Evolutionary conservation across 2,329 filamentous ascomycete genomes (phyloP), one percentile per base, ranked within the genome.

Genomic region (Onygenales sp.): DNA sequence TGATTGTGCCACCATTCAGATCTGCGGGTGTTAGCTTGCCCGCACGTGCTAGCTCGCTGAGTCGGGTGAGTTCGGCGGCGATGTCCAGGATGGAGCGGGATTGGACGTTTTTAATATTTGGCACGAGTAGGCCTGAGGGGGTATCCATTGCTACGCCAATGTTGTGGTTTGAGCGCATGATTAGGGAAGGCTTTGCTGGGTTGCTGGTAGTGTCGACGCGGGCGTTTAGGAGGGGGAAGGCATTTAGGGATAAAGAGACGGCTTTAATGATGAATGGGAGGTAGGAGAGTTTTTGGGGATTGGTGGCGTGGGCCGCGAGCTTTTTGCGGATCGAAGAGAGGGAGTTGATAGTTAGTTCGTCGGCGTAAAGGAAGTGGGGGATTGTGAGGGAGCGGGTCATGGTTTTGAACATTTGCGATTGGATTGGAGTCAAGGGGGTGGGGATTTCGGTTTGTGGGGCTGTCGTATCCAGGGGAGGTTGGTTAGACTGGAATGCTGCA

Each of bases 81-180:
- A 98, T 87, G 47, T 85, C 81, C 39, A 86, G 71, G 61, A 98
- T 85, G 64, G 84, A 93, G 60, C 85, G 83, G 17, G 77, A 76
- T 56, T 85, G 85, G 43, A 95, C 89, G 66, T 94, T 84, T 66
- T 85, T 89, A 68, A 98, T 82, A 45, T 97, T 93, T 1, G 93
- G 93, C 3, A 98, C 93, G 7, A 98, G 73, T 0, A 98, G 82
- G 2, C 93, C 93, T 6, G 78, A 77, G 0, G 92, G 89, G 0
- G 92, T 95, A 70, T 98, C 93, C 80, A 98, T 93, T 54, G 93
- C 93, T 36, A 98, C 79, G 56, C 93, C 93, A 57, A 98, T 92
- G 71, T 98, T 95, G 78, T 98, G 93, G 64, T 87, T 84, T 51
- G 82, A 81, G 54, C 91, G 87, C 75, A 89, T 82, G 53, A 91